Conservation (phyloP, 169 alveolate species). For the Plasmodium gonderi region DNA sequence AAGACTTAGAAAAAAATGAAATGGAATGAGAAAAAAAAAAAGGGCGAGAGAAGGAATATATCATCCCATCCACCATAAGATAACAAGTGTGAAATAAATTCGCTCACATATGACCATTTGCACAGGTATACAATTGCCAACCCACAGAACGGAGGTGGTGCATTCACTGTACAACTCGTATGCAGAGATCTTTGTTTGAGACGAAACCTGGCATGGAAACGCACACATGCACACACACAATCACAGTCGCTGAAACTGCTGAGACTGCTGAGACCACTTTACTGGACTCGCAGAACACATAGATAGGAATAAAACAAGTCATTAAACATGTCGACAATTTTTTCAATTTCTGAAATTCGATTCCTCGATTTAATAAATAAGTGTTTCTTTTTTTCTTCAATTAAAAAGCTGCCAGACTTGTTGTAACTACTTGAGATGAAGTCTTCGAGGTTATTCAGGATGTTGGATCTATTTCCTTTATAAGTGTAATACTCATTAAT, state of each 20-base stretch:
- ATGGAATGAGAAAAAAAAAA: not conserved
- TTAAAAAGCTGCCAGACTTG: constrained; percentile 19
- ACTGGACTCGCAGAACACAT: constrained; percentile 7
- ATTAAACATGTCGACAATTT: constrained; percentile 36
- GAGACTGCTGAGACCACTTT: not conserved
- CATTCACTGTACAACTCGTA: not conserved
- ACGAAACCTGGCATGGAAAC: not conserved
- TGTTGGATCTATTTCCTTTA: constrained; percentile 37
- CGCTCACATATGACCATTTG: not conserved
- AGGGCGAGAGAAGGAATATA: too few species aligned
- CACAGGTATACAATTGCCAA: not conserved
- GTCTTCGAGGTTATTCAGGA: constrained; percentile 55
- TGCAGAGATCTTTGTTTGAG: not conserved
- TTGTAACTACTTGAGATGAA: constrained; percentile 51
- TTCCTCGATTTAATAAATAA: constrained; percentile 52
- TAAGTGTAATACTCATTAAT: constrained; percentile 61
- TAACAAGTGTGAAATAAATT: not conserved
- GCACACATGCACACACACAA: not conserved
- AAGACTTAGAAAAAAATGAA: not conserved
- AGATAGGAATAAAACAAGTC: constrained; percentile 57
- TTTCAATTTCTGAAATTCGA: constrained; percentile 40
- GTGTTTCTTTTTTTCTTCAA: constrained; percentile 68
- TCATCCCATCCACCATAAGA: not conserved
- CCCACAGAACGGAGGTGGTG: not conserved
- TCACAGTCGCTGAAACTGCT: not conserved